A percentile compares a stretch with the other conserved stretches of the same genome.
phyloP scores from a whole-genome alignment of 306 rosid genomes.

The Sindora glabra region DNA sequence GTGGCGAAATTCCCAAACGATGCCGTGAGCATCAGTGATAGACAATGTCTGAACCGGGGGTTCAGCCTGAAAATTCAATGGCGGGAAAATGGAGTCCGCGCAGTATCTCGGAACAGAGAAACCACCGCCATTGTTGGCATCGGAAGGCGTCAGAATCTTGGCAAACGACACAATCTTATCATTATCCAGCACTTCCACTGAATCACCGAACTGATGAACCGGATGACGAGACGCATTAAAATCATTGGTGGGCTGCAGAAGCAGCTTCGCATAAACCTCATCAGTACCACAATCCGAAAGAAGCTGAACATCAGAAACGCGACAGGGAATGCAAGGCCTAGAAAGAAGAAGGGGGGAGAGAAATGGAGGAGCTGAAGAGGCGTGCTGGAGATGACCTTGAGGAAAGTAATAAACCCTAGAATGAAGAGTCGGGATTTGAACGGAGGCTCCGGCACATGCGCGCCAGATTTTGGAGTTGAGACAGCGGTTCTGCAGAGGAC shows the following conservation, averaged over 20 bases:
- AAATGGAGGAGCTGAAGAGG: slow-evolving; percentile 19
- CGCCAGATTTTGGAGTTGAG: slow-evolving; percentile 50
- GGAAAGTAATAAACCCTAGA: slow-evolving; percentile 84
- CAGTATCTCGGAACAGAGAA: slow-evolving; percentile 75
- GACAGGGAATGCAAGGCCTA: slow-evolving; percentile 33
- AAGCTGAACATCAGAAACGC: slow-evolving; percentile 20
- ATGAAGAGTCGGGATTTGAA: slow-evolving; percentile 33
- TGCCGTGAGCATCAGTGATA: slow-evolving; percentile 56
- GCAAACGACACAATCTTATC: slow-evolving; percentile 35
- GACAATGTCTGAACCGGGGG: slow-evolving; percentile 58
- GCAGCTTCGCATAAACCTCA: slow-evolving; percentile 53
- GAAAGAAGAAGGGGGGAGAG: slow-evolving; percentile 27
- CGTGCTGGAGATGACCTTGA: slow-evolving; percentile 68
- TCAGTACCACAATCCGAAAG: slow-evolving; percentile 52
- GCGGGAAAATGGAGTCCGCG: slow-evolving; percentile 63
- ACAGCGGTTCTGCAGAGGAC: not conserved
- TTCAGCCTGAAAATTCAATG: slow-evolving; percentile 36
- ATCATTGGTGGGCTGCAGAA: slow-evolving; percentile 32
- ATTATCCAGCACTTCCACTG: not conserved
- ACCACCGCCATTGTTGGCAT: slow-evolving; percentile 84
- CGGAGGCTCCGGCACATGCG: slow-evolving; percentile 47
- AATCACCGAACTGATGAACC: not conserved
- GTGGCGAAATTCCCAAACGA: slow-evolving; percentile 58
- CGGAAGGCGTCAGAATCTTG: slow-evolving; percentile 66
- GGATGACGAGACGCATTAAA: too few species aligned